phyloP scores from a whole-genome alignment of 2,329 filamentous ascomycete genomes.

The Hypocreales sp. region DNA sequence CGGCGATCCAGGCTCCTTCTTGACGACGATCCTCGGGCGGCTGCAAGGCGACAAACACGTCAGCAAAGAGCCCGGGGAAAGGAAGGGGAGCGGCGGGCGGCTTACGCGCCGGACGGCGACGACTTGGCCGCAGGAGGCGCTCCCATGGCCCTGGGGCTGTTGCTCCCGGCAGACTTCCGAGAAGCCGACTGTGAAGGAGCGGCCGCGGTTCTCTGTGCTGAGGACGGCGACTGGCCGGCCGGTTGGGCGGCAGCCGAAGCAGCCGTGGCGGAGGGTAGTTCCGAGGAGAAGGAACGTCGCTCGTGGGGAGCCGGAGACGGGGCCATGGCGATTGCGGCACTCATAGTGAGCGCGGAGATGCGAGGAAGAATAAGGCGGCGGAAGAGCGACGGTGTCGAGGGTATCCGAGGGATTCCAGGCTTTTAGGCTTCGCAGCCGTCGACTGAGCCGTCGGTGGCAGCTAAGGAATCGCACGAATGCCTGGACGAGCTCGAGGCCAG shows the following conservation, averaged over 20 bases:
- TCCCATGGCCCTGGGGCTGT: slow-evolving; percentile 31
- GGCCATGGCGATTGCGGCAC: slow-evolving; percentile 52
- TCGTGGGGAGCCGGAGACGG: slow-evolving; percentile 53
- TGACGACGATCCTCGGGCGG: slow-evolving; percentile 73
- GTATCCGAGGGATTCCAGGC: no score
- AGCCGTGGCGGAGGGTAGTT: slow-evolving; percentile 24
- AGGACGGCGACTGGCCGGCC: slow-evolving; percentile 18
- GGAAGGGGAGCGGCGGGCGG: slow-evolving; percentile 6
- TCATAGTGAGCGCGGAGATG: slow-evolving; percentile 34
- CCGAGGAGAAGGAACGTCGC: slow-evolving; percentile 39
- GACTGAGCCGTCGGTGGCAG: no score
- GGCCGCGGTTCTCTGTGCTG: slow-evolving; percentile 25
- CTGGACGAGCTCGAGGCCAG: no score
- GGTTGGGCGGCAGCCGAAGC: slow-evolving; percentile 11
- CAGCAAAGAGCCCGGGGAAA: background rate
- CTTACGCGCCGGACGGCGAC: slow-evolving; percentile 46
- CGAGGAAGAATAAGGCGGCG: background rate
- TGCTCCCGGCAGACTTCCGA: slow-evolving; percentile 34
- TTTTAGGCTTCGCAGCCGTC: no score
- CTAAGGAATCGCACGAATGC: background rate
- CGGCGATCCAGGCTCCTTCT: slow-evolving; percentile 89
- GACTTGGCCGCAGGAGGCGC: slow-evolving; percentile 28
- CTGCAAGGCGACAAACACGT: no score
- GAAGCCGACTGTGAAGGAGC: slow-evolving; percentile 16
- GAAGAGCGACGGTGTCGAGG: background rate